Evolutionary conservation across 2,329 filamentous ascomycete species (phyloP), one percentile per base, ranked within the genome.

Genomic region (Phaeosphaeriaceae sp.): DNA sequence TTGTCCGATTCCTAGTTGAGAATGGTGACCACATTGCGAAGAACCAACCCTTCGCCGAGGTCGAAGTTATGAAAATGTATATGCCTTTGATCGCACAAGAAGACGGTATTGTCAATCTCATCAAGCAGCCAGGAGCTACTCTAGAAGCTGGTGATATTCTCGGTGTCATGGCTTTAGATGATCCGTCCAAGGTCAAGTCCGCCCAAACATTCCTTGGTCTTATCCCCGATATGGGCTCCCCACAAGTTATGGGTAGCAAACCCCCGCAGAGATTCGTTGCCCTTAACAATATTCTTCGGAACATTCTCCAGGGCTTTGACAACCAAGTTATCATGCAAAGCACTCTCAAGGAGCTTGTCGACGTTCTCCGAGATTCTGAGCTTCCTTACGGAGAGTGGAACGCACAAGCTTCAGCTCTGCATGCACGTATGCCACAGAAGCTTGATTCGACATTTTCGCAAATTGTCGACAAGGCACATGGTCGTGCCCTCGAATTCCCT

Each of bases 61-160:
- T 99, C 33, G 94, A 99, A 78, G 94, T 99, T 77, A 99, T 99
- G 94, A 99, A 99, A 84, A 99, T 99, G 94, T 97, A 97, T 83
- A 99, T 99, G 94, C 94, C 94, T 68, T 83, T 99, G 46, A 84
- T 99, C 54, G 90, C 94, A 2, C 88, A 92, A 71, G 94, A 99
- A 75, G 94, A 96, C 66, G 94, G 94, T 80, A 84, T 96, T 46
- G 93, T 99, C 48, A 94, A 97, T 79, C 85, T 99, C 67, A 96
- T 99, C 82, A 99, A 99, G 85, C 94, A 97, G 79, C 94, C 94
- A 56, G 94, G 94, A 74, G 90, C 94, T n/a, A 95, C 92, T 15
- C 88, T 99, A 39, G 92, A 97, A 75, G 94, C 94, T 71, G 94
- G 94, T 75, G 94, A 99, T 72, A 97, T 99, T 52, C 85, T 99